Conservation (phyloP, 768 basidiomycete genomes). For the Pseudohyphozyma bogoriensis region DNA sequence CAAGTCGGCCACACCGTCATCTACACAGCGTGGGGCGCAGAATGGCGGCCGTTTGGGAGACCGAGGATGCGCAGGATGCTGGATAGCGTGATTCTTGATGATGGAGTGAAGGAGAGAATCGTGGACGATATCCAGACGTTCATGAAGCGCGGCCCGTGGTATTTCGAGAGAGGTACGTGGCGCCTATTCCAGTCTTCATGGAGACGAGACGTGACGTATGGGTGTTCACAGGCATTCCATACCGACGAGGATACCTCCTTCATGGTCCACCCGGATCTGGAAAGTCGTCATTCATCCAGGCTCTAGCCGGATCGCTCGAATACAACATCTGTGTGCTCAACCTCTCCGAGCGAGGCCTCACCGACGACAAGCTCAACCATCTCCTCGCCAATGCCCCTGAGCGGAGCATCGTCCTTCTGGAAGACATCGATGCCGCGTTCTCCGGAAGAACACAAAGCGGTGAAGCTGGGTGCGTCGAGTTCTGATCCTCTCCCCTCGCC, state of each 20-base stretch:
- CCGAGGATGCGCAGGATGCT: conserved; percentile 77
- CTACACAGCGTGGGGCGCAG: conserved; percentile 90
- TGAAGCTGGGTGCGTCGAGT: conserved; percentile 74
- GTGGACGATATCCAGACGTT: conserved; percentile 71
- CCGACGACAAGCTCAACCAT: conserved; percentile 92
- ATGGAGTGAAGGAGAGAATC: conserved; percentile 75
- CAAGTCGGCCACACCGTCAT: conserved; percentile 93
- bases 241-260: conserved; percentile 86
- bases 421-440: conserved; percentile 96
- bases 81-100: conserved; percentile 74
- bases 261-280: conserved; percentile 96
- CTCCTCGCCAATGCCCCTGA: conserved; percentile 87
- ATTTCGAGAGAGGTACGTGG: conserved; percentile 73
- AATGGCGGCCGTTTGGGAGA: conserved; percentile 92
- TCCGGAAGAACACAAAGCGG: conserved; percentile 80
- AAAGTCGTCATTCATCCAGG: conserved; percentile 97
- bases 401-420: conserved; percentile 84
- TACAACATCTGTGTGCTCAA: conserved; percentile 96
- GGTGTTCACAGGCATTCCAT: conserved; percentile 70
- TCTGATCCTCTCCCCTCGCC: neutral
- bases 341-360: conserved; percentile 86
- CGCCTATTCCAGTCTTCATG: neutral
- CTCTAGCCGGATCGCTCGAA: conserved; percentile 77
- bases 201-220: neutral
- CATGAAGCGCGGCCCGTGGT: conserved; percentile 77